phyloP scores from a whole-genome alignment of 306 rosid genomes.

The Psophocarpus tetragonolobus region DNA sequence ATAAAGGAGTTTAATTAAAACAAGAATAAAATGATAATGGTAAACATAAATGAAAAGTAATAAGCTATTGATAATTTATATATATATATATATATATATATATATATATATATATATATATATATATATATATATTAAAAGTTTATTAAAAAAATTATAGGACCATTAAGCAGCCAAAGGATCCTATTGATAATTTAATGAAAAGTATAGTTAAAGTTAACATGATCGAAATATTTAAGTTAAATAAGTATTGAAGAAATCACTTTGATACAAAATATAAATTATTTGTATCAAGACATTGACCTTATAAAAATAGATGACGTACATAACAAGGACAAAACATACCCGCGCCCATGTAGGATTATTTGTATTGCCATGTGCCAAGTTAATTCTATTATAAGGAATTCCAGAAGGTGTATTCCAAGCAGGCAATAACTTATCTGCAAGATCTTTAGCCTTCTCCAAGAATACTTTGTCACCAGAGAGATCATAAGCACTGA shows the following conservation, averaged over 20 bases:
- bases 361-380: constrained; percentile 48
- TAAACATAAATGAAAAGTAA: no score
- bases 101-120: no score
- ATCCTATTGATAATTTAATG: background rate
- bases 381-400: constrained; percentile 63
- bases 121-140: no score
- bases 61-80: no score
- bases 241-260: background rate
- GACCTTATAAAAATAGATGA: constrained; percentile 3
- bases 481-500: constrained; percentile 67
- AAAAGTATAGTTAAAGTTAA: background rate
- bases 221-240: background rate
- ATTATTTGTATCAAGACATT: background rate
- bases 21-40: no score
- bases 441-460: constrained; percentile 65
- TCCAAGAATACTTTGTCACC: constrained; percentile 61
- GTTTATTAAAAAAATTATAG: background rate
- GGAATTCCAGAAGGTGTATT: constrained; percentile 74
- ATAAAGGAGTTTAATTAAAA: no score
- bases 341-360: constrained; percentile 64
- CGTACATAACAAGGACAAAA: background rate
- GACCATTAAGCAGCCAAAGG: background rate
- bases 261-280: constrained; percentile 9
- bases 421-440: constrained; percentile 70
- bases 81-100: no score